Evolutionary conservation across 2,329 filamentous ascomycete species (phyloP).

Genomic region (Pleoardoris graminearum): DNA sequence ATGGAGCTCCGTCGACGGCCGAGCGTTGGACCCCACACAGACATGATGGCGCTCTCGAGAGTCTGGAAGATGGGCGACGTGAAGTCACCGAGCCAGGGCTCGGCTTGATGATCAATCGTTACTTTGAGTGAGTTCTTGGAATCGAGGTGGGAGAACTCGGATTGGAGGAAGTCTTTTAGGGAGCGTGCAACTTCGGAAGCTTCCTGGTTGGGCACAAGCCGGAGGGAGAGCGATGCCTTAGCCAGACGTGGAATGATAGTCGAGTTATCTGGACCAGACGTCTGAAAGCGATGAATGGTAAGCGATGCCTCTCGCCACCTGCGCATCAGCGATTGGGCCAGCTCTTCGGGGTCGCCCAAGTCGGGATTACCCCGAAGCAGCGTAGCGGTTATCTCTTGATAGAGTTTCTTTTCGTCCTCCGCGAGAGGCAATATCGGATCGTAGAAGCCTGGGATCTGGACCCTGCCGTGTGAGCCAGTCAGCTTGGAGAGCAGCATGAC

Average conservation of each 20-base stretch:
- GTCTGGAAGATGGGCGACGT: conserved; percentile 89
- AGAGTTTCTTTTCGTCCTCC: conserved; percentile 74
- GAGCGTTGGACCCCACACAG: conserved; percentile 72
- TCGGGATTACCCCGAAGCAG: conserved; percentile 72
- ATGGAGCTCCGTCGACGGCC: conserved; percentile 35
- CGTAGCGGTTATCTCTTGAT: conserved; percentile 79
- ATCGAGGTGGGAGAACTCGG: conserved; percentile 72
- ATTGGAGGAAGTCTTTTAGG: conserved; percentile 68
- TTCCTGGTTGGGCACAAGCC: conserved; percentile 91
- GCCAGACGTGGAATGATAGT: conserved; percentile 90
- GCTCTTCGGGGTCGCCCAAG: conserved; percentile 64
- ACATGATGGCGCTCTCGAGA: conserved; percentile 80
- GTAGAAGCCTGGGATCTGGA: conserved; percentile 88
- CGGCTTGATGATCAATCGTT: conserved; percentile 87
- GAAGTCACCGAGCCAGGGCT: conserved; percentile 94
- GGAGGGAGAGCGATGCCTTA: conserved; percentile 84
- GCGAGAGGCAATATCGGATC: conserved; percentile 78
- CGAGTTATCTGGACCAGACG: conserved; percentile 83
- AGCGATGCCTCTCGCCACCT: conserved; percentile 94
- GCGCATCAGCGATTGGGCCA: conserved; percentile 85
- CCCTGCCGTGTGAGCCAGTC: conserved; percentile 76
- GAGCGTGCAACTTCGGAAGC: conserved; percentile 73
- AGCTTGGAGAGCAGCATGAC: conserved; percentile 80
- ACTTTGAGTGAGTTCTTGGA: conserved; percentile 81
- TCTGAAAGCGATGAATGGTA: conserved; percentile 90